Evolutionary conservation across 768 basidiomycete genomes (phyloP).

Genomic region (Coprinopsis strossmayeri): DNA sequence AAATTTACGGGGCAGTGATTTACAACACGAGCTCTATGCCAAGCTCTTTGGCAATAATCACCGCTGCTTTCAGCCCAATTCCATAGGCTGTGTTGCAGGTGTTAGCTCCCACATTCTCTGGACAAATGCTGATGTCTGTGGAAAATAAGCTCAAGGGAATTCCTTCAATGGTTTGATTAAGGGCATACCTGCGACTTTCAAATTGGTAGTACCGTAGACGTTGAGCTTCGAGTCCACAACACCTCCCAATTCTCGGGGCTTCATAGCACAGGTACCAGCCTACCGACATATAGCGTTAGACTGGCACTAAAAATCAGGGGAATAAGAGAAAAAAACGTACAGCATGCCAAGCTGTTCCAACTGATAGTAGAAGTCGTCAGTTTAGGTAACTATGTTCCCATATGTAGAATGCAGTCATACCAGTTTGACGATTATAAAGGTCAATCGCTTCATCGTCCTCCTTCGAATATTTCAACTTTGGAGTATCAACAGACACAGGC

Average conservation of each 20-base stretch:
- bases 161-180: neutral
- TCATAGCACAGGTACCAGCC: slow-evolving; percentile 68
- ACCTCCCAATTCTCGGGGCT: slow-evolving; percentile 47
- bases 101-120: slow-evolving; percentile 34
- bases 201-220: slow-evolving; percentile 50
- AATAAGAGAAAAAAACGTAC: too few species aligned
- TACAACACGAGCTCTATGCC: slow-evolving; percentile 15
- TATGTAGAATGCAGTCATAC: neutral
- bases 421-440: slow-evolving; percentile 17
- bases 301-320: too few species aligned
- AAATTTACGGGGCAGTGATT: too few species aligned
- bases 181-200: slow-evolving; percentile 51
- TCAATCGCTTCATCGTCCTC: slow-evolving; percentile 40
- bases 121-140: slow-evolving; percentile 32
- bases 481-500: slow-evolving; percentile 27
- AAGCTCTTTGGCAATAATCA: slow-evolving; percentile 53
- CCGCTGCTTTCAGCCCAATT: slow-evolving; percentile 58
- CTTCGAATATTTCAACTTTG: slow-evolving; percentile 33
- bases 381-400: neutral
- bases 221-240: slow-evolving; percentile 59
- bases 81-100: slow-evolving; percentile 36
- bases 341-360: slow-evolving; percentile 41
- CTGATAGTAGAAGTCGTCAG: slow-evolving; percentile 14
- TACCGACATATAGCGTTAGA: too few species aligned
- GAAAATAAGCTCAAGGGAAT: neutral